Percentiles rank a stretch among this genome's conserved stretches.
Conservation (phyloP, 352 stramenopile genomes). For the Phytophthora pini region DNA sequence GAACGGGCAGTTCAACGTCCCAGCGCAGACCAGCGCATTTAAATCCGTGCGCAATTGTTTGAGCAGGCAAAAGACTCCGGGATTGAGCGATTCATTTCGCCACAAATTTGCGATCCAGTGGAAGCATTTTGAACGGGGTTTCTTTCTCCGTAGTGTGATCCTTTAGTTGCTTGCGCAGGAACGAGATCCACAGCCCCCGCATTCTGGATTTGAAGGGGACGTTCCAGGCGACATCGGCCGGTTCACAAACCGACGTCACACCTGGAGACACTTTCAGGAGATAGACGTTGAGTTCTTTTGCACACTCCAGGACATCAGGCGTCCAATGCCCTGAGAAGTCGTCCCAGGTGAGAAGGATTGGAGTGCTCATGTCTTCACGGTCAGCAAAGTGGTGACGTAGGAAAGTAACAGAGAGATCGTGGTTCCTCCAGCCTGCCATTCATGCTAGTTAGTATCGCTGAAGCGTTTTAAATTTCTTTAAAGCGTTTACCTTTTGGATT, state of each 20-base stretch:
- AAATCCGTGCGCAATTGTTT: no score
- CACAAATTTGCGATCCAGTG: no score
- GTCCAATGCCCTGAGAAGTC: slow-evolving; percentile 4
- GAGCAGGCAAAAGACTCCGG: no score
- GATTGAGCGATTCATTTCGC: no score
- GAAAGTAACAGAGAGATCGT: not conserved
- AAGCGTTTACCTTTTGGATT: slow-evolving; percentile 2
- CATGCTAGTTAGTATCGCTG: not conserved
- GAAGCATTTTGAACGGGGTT: no score
- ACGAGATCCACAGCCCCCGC: not conserved
- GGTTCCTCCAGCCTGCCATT: not conserved
- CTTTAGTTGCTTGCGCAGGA: not conserved
- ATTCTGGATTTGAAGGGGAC: not conserved
- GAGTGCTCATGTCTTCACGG: not conserved
- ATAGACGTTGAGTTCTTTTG: not conserved
- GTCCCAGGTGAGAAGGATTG: slow-evolving; percentile 6
- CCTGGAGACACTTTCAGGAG: not conserved
- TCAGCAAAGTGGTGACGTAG: slow-evolving; percentile 1
- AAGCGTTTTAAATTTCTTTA: not conserved
- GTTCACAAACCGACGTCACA: slow-evolving; percentile 4
- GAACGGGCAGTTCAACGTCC: no score
- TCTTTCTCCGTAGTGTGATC: no score
- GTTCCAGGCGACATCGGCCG: slow-evolving; percentile 6
- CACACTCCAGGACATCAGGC: not conserved
- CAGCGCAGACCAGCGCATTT: no score